Percentiles rank a stretch among this genome's conserved stretches.
Conservation (phyloP, 2,329 filamentous ascomycete genomes). For the Neoscytalidium dimidiatum region DNA sequence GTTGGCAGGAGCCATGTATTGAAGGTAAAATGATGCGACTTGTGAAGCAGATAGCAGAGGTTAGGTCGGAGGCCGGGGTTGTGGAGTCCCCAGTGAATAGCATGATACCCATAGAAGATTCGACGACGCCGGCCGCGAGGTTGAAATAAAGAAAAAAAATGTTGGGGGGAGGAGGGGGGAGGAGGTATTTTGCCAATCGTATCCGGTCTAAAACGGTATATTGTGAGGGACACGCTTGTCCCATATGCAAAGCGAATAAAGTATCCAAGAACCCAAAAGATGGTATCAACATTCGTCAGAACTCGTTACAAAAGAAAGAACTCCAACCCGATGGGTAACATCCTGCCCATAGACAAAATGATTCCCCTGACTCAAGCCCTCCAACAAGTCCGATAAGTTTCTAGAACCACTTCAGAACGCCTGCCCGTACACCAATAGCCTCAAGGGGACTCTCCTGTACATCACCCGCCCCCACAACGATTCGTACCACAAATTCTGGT, state of each 20-base stretch:
- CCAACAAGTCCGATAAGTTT: neutral
- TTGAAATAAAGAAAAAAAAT: neutral
- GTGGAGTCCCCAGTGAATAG: neutral
- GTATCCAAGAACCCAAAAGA: neutral
- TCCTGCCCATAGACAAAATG: neutral
- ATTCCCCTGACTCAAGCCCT: neutral
- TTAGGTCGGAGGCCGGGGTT: neutral
- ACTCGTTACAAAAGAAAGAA: neutral
- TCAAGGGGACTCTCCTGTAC: neutral
- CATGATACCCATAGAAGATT: conserved; percentile 2
- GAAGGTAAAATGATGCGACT: neutral
- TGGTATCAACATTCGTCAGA: conserved; percentile 14
- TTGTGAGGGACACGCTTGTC: no score
- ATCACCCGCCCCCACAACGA: no score
- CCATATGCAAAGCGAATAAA: neutral
- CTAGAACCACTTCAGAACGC: no score
- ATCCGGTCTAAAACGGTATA: no score
- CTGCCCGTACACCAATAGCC: no score
- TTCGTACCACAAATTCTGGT: no score
- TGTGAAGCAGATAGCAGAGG: neutral
- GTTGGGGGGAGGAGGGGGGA: no score
- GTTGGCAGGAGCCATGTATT: neutral
- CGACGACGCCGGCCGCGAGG: neutral
- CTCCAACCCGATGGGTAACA: neutral
- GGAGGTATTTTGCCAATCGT: no score